Evolutionary conservation across 106 monocot species (phyloP), one percentile per base, ranked within the genome.

Genomic region (Amphibolis antarctica): DNA sequence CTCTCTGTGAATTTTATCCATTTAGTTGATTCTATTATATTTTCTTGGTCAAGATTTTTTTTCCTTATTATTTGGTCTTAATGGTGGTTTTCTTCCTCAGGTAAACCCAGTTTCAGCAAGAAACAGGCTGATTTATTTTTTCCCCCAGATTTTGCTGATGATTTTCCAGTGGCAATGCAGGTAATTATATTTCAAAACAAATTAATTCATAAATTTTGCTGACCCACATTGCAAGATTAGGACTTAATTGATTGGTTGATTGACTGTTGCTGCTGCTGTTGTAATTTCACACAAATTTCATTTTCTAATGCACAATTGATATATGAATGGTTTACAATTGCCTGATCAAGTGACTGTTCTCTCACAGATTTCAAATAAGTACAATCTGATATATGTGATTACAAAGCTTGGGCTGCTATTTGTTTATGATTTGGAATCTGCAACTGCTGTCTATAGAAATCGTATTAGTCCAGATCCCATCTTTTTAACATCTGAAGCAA

Each of bases 81-180:
- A 27, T 7, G 48, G 18, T 44, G 20, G 2, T 63, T 43, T 67
- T 67, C 48, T 69, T 64, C 53, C 36, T 20, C 78, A 93, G 93
- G 93, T 10, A 93, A 93, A 60, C 85, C 93, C 13, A 83, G 85
- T 28, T 93, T 88, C 70, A 42, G 85, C 28, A 93, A 93, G 78
- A 93, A 93, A 66, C 93, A 93, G 79, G 93, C 93, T 50, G 93
- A 93, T 76, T 77, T 93, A 17, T 93, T 93, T 70, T 93, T 93
- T 73, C 93, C 93, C 19, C 93, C 93, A 13, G 93, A 93, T 75
- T 93, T 93, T 77, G 88, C 74, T 12, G 93, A 93, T 79, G 93
- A 93, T 55, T 93, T 93, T 54, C 93, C 93, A 72, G 93, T 93
- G 14, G 76, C 93, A 28, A 93, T 93, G 93, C 93, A 93, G 88